Evolutionary conservation across 1,284 basidiomycete genomes (phyloP).

Genomic region (Ustilago trichophora): DNA sequence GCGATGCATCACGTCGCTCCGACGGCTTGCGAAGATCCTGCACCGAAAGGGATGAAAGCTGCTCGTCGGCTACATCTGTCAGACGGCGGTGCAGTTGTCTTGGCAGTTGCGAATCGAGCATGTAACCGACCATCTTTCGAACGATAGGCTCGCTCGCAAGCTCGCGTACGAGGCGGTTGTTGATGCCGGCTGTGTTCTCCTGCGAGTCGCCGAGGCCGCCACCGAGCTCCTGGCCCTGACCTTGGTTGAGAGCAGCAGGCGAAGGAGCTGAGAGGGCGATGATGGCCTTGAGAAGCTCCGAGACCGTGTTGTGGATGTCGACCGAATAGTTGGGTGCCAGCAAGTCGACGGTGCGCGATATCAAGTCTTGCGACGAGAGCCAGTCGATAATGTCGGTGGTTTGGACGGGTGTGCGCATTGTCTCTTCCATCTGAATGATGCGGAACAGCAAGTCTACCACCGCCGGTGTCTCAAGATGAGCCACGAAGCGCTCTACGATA

Average conservation of each 20-base stretch:
- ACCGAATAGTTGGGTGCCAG: constrained; percentile 81
- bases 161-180: constrained; percentile 87
- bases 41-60: constrained; percentile 37
- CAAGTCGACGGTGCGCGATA: constrained; percentile 81
- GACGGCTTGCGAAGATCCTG: constrained; percentile 34
- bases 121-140: constrained; percentile 78
- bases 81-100: constrained; percentile 37
- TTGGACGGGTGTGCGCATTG: constrained; percentile 70
- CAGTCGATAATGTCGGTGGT: constrained; percentile 86
- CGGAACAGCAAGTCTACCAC: constrained; percentile 91
- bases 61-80: constrained; percentile 51
- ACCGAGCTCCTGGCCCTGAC: constrained; percentile 64
- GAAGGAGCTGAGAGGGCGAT: constrained; percentile 93
- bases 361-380: constrained; percentile 85
- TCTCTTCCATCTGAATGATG: constrained; percentile 90
- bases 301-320: constrained; percentile 85
- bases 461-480: constrained; percentile 87
- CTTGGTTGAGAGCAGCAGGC: constrained; percentile 71
- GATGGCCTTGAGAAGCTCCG: constrained; percentile 92
- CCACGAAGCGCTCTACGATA: constrained; percentile 83
- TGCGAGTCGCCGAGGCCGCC: constrained; percentile 39
- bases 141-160: constrained; percentile 82
- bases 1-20: constrained; percentile 12
- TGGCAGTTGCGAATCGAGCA: constrained; percentile 73
- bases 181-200: constrained; percentile 50